Base-by-base conservation (phyloP, 1,284 basidiomycete genomes). In the Boletus hoseneyae region DNA sequence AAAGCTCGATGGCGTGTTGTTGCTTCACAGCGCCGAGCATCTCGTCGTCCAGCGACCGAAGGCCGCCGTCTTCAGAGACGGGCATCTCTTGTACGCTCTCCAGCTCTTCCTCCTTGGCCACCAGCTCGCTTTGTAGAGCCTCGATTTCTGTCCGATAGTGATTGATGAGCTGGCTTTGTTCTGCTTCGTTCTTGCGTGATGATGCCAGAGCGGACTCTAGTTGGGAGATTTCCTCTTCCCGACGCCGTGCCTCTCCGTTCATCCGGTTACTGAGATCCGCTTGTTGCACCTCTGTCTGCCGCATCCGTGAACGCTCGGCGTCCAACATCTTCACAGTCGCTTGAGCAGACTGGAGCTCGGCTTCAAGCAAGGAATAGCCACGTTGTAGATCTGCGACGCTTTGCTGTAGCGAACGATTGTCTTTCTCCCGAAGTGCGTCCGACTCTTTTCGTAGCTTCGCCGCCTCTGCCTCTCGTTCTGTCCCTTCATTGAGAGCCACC, bases 1-100 rank as follows among this genome's bases (percentile, higher is more conserved):
- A 93, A 3, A 93, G 71, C 56, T 92, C 90, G 45, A 94, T 78
- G 8, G 78, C 74, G 58, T 90, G 87, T 54, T 87, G 83, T 57
- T 88, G 84, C 57, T 77, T 75, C 29, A 85, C 65, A 16, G 84
- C 79, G 51, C 78, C 76, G 25, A 89, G 67, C 70, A 90, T 77
- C 67, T 90, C 89, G 57, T 79, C 77, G 67, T 85, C 82, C 30
- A 90, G 37, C 48, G 74, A 48, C 78, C 73, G 74, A 27, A 73
- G 63, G 36, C 73, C 67, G 9, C 65, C 48, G 3, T 37, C 59
- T 35, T 62, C 61, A 1, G 52, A 43, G 34, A 57, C 35, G 15
- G 58, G 64, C 13, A 54, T 62, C 45, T 52, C 63, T 45, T 54
- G 64, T 18, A 57, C 67, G 34, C 71, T 75, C 55, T 81, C 76